Base-by-base conservation (phyloP, 768 basidiomycete species). In the Leccinum fibrillosum region DNA sequence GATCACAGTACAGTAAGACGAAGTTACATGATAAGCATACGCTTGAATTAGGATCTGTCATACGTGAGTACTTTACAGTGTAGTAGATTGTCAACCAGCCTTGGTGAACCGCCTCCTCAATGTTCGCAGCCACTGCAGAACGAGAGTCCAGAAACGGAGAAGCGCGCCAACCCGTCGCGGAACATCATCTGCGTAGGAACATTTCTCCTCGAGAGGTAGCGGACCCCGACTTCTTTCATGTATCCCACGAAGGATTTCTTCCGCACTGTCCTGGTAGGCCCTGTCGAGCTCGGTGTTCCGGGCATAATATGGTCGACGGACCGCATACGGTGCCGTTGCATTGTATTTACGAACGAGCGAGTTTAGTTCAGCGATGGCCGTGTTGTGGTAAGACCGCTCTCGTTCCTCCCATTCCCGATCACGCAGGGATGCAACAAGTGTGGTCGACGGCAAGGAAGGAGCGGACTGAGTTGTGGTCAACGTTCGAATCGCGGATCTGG, bases 291-390 rank as follows among this genome's bases (percentile, higher is more conserved):
- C 92, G 19, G 69, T 73, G 9, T 77, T 76, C 23, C 82, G 79
- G 23, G 76, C 72, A 58, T 89, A 79, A 58, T 86, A 83, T 4
- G 82, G 75, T 49, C 88, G 75, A 19, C 91, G 80, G n/a, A 89
- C 91, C 5, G 84, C 77, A 65, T 89, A 89, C 2, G 90, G 92
- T 12, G 92, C 92, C 47, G 89, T 69, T 7, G 81, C 86, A 67
- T 94, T 94, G 74, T 91, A 89, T 73, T 86, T 85, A 51, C 90
- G 79, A 26, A 93, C 86, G 5, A 88, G 77, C 3, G 83, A 77
- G 70, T 94, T 93, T 42, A 93, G 73, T 62, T 93, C 86, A 30
- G 77, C 78, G 37, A 94, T 66, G 12, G 87, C 87, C 2, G 81
- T 76, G 34, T 85, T 80, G 64, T 92, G 90, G 64, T 91, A 91